Base-by-base conservation (phyloP, 2,329 filamentous ascomycete genomes). In the Berkeleyomyces basicola region DNA sequence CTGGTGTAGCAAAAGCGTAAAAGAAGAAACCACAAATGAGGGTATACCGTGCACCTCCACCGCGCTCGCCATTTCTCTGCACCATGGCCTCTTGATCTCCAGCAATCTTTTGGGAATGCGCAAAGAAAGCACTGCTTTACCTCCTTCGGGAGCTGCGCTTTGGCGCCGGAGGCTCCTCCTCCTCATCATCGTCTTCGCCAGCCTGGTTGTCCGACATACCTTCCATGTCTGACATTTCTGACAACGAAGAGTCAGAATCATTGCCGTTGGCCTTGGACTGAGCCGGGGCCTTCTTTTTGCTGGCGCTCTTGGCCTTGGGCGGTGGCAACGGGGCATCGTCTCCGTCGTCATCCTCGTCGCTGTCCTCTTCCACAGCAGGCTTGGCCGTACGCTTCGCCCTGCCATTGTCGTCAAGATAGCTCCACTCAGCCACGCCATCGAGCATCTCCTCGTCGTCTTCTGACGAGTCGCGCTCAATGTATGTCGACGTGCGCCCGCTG, bases 371-470 rank as follows among this genome's bases (percentile, higher is more conserved):
- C 3, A 65, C 67, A 3, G 66, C 65, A 33, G 53, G 64, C 31
- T 67, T 60, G 10, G 39, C 39, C 63, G 14, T 33, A 51, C 11
- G 66, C 44, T 10, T 66, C 66, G 9, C 66, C 68, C 66, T 46
- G 63, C 42, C 68, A 58, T 14, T 69, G 2, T 73, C 67, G n/a
- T 74, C 72, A 11, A 70, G 72, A 58, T 83, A 83, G 33, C 79
- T 74, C 81, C 81, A 84, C 68, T 80, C 73, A 0, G 80, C 79
- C 4, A 83, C 81, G 1, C 81, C 81, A 57, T 81, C 76, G 33
- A 82, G 72, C 81, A 83, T 84, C 69, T 83, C 81, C 66, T 81
- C 77, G 65, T 83, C 80, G 64, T 83, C 81, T 58, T 80, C 80
- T 9, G 77, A 76, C 9, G 79, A 79, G 62, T 82, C 79, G 40